Conservation (phyloP, 108 stramenopile genomes). For the Thalassiosira profunda region DNA sequence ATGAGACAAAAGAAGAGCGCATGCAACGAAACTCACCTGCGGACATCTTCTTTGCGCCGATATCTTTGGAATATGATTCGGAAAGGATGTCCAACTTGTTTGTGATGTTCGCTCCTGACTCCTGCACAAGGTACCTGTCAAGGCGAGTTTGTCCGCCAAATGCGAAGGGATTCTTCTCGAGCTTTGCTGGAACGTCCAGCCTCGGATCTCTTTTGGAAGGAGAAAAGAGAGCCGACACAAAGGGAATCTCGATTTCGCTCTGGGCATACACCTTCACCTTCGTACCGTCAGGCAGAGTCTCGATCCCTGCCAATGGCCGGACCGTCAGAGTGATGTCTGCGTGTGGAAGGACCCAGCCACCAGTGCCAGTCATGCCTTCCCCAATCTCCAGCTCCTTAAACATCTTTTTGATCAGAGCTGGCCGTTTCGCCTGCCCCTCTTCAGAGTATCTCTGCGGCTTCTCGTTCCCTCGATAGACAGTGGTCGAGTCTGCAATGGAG, state of each 20-base stretch:
- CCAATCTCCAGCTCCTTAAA: slow-evolving; percentile 51
- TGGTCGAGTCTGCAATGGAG: slow-evolving; percentile 67
- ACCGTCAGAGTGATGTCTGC: slow-evolving; percentile 76
- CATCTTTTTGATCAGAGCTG: slow-evolving; percentile 46
- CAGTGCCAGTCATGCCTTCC: slow-evolving; percentile 77
- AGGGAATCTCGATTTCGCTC: slow-evolving; percentile 79
- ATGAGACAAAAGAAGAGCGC: background rate
- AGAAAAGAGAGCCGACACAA: slow-evolving; percentile 74
- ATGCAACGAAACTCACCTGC: slow-evolving; percentile 1
- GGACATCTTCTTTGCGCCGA: background rate
- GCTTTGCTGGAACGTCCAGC: slow-evolving; percentile 46
- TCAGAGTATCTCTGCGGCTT: slow-evolving; percentile 28
- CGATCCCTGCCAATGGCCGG: slow-evolving; percentile 84
- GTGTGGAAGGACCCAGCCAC: slow-evolving; percentile 73
- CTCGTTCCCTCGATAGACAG: slow-evolving; percentile 58
- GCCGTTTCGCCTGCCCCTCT: slow-evolving; percentile 33
- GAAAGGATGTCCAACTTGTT: background rate
- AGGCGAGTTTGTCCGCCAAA: slow-evolving; percentile 21
- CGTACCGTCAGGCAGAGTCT: slow-evolving; percentile 65
- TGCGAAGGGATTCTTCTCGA: slow-evolving; percentile 70
- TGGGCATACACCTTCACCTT: slow-evolving; percentile 82
- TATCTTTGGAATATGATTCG: slow-evolving; percentile 1
- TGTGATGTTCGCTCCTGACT: background rate
- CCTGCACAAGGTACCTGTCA: background rate
- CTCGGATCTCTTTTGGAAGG: slow-evolving; percentile 57